A percentile compares a stretch with the other conserved stretches of the same genome.
phyloP scores from a whole-genome alignment of 129 eudicot genomes.

The Chrysanthemum makinoi region DNA sequence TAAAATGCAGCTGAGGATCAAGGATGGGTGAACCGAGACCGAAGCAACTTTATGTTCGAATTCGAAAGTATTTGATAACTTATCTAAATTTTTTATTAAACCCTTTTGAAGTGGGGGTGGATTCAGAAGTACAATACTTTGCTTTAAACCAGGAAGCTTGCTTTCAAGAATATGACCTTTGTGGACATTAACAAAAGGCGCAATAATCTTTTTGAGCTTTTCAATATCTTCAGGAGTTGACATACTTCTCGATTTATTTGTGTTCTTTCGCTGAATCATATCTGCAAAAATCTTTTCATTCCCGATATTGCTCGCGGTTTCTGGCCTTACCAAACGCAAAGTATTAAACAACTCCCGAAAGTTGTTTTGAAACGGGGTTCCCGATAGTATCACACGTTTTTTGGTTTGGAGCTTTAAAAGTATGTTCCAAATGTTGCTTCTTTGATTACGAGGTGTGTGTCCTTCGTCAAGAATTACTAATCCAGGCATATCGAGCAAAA shows the following conservation, averaged over 20 bases:
- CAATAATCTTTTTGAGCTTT: slow-evolving; percentile 42
- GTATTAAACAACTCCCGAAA: slow-evolving; percentile 63
- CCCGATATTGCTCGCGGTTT: slow-evolving; percentile 13
- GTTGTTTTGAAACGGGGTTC: slow-evolving; percentile 85
- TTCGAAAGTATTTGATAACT: slow-evolving; percentile 19
- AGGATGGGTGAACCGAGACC: slow-evolving; percentile 52
- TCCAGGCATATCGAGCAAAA: slow-evolving; percentile 49
- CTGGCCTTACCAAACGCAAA: slow-evolving; percentile 49
- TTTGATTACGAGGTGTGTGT: slow-evolving; percentile 70
- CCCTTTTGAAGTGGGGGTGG: slow-evolving; percentile 41
- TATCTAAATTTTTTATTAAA: slow-evolving; percentile 21
- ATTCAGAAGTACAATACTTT: slow-evolving; percentile 34
- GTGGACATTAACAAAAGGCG: slow-evolving; percentile 60
- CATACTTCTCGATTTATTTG: not conserved
- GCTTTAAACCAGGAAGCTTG: slow-evolving; percentile 49
- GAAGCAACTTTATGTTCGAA: slow-evolving; percentile 39
- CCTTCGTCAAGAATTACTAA: slow-evolving; percentile 85
- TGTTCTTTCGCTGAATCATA: slow-evolving; percentile 14
- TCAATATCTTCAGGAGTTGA: slow-evolving; percentile 23
- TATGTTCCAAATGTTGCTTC: slow-evolving; percentile 46
- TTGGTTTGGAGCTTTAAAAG: slow-evolving; percentile 49
- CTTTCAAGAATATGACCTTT: slow-evolving; percentile 45
- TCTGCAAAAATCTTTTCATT: slow-evolving; percentile 31
- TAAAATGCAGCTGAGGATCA: slow-evolving; percentile 25
- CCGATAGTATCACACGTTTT: slow-evolving; percentile 59